These are phyloP conservation scores for Leishmania turanica DNA, from an alignment of 208 protist species.

Conservation along the genomic window DNA sequence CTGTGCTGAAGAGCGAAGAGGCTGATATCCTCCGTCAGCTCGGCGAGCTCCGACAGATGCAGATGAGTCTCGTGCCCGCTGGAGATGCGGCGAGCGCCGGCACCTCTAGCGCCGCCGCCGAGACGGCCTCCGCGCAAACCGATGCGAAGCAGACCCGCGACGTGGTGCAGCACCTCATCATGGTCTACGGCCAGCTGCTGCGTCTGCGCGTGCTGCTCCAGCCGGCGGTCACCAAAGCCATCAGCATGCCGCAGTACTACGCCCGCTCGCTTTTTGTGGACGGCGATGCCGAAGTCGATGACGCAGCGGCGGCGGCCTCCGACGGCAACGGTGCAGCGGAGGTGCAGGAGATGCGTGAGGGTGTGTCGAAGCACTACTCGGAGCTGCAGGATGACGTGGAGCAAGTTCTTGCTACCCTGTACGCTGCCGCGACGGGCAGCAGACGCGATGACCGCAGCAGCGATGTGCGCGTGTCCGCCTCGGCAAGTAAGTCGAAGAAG, in stretches of 20 bases:
- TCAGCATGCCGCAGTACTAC: conserved; percentile 85
- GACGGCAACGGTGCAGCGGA: conserved; percentile 19
- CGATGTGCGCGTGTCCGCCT: not conserved
- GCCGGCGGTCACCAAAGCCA: conserved; percentile 55
- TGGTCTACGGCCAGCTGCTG: conserved; percentile 77
- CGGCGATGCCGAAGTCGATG: conserved; percentile 20
- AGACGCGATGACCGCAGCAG: not conserved
- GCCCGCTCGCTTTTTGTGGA: conserved; percentile 50
- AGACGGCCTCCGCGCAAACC: not conserved
- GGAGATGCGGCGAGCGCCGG: not conserved
- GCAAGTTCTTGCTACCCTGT: conserved; percentile 28
- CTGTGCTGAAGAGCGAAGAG: conserved; percentile 26
- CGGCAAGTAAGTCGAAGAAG: conserved; percentile 5
- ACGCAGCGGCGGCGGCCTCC: conserved; percentile 12
- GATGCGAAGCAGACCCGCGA: conserved; percentile 42
- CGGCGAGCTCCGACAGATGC: conserved; percentile 32
- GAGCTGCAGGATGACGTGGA: conserved; percentile 39
- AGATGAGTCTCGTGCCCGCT: conserved; percentile 25
- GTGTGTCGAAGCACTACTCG: conserved; percentile 22
- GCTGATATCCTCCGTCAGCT: conserved; percentile 39
- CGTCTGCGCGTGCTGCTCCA: conserved; percentile 76
- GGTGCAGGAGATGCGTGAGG: conserved; percentile 19
- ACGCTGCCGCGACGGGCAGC: conserved; percentile 16
- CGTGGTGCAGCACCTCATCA: conserved; percentile 61
- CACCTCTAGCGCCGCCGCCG: not conserved